phyloP scores from a whole-genome alignment of 331 rosid genomes.

The Acacia concinna region DNA sequence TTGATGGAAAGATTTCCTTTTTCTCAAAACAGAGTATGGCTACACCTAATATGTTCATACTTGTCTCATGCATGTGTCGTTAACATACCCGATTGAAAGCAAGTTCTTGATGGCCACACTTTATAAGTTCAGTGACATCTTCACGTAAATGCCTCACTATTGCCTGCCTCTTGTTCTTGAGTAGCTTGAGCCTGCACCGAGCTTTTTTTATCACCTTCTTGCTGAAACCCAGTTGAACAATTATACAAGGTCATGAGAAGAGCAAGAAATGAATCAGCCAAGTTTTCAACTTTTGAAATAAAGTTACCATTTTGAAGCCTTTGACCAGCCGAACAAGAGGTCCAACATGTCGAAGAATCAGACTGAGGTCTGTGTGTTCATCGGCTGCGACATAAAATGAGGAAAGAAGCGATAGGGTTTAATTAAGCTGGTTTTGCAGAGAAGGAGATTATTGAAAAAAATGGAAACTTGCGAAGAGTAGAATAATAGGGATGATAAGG shows the following conservation, averaged over 20 bases:
- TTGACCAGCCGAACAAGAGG: conserved; percentile 67
- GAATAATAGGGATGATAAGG: neutral
- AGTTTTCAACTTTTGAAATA: neutral
- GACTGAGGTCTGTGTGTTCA: neutral
- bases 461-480: neutral
- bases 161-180: conserved; percentile 55
- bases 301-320: conserved; percentile 67
- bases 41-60: neutral
- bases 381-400: neutral
- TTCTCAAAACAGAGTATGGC: neutral
- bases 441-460: neutral
- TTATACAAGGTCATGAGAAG: neutral
- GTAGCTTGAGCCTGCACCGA: conserved; percentile 54
- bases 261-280: neutral
- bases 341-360: conserved; percentile 48
- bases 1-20: neutral
- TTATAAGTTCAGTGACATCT: conserved; percentile 56
- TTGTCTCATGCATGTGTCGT: neutral
- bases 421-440: conserved; percentile 5
- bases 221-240: conserved; percentile 37
- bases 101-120: conserved; percentile 43
- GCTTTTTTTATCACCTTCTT: conserved; percentile 57
- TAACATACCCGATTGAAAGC: conserved; percentile 58
- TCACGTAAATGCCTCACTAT: conserved; percentile 51
- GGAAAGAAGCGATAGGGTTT: neutral